Base-by-base conservation (phyloP, 495 filamentous ascomycete species). In the Penicillium salamii region DNA sequence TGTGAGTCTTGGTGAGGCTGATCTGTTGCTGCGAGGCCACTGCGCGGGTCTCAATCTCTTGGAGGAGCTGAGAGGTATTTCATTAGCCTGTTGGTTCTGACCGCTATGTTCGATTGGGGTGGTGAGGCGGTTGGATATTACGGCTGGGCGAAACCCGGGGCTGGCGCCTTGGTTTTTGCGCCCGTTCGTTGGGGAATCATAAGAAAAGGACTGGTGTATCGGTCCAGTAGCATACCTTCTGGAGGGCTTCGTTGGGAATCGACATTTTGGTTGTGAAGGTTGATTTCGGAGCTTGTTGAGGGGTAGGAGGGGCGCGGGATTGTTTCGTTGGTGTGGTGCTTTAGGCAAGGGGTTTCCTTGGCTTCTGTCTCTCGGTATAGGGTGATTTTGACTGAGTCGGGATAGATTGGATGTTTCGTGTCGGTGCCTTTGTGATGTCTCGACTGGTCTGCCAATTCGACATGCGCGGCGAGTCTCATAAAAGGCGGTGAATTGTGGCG, bases 31-130 rank as follows among this genome's bases (percentile, higher is more conserved):
- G 90, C 18, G 95, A 88, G 46, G 83, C 81, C 19, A 89, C 74
- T 3, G 91, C 90, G 59, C 90, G 90, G 43, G 87, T 81, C 68
- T 97, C 92, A 58, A 98, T 95, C 68, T 97, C 93, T 69, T 88
- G 86, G 60, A 96, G 80, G 45, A 98, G 78, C 93, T 98, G 11
- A 12, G 11, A n/a, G n/a, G n/a, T n/a, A n/a, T n/a, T 26, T 26
- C 23, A 8, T 26, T 26, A 26, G 23, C 23, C 8, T 3, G 23
- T n/a, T n/a, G 23, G 8, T 26, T 26, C 23, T 26, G 5, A 23
- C 32, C 7, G 11, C 8, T 0, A 21, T 46, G 9, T 9, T 6
- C 14, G 15, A 35, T 19, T 14, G 34, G 17, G 20, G 14, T 26
- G 4, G 3, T 26, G 23, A 26, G 23, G 8, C 23, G 23, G n/a